Percentiles rank a stretch among this genome's conserved stretches.
phyloP scores from a whole-genome alignment of 306 rosid species.

The Ochetophila trinervis region DNA sequence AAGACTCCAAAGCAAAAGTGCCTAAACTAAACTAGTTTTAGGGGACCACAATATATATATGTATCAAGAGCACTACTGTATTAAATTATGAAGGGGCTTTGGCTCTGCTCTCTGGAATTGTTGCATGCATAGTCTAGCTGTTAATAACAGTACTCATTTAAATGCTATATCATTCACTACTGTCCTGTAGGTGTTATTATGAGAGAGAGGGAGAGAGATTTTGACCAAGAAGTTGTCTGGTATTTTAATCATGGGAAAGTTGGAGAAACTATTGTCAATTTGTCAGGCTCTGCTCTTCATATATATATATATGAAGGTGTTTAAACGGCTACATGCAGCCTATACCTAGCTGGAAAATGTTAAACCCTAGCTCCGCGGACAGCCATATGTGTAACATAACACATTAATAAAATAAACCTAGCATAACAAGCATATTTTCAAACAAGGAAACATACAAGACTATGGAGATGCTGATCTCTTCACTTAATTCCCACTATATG shows the following conservation, averaged over 20 bases:
- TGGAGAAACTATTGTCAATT: slow-evolving; percentile 5
- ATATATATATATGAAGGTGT: no score
- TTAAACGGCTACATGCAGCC: no score
- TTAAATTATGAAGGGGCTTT: slow-evolving; percentile 32
- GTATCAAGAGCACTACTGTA: slow-evolving; percentile 3
- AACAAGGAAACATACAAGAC: no score
- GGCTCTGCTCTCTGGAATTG: slow-evolving; percentile 21
- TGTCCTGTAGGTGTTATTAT: slow-evolving; percentile 18
- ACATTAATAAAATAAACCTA: no score
- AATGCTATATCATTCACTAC: slow-evolving; percentile 12
- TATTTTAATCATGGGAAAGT: slow-evolving; percentile 18
- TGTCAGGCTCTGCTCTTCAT: no score
- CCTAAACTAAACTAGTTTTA: slow-evolving; percentile 30
- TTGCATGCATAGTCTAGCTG: slow-evolving; percentile 47
- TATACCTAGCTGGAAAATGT: no score
- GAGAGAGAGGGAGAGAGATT: slow-evolving; percentile 27
- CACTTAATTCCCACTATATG: no score
- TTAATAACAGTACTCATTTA: slow-evolving; percentile 6
- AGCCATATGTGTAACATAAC: no score
- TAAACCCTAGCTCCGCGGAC: no score
- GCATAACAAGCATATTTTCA: no score
- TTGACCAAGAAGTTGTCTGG: slow-evolving; percentile 21
- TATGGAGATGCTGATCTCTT: no score
- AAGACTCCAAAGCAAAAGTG: slow-evolving; percentile 26
- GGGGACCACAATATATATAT: slow-evolving; percentile 32